Base-by-base conservation (phyloP, 2,329 filamentous ascomycete species). In the Orbilia quercus region DNA sequence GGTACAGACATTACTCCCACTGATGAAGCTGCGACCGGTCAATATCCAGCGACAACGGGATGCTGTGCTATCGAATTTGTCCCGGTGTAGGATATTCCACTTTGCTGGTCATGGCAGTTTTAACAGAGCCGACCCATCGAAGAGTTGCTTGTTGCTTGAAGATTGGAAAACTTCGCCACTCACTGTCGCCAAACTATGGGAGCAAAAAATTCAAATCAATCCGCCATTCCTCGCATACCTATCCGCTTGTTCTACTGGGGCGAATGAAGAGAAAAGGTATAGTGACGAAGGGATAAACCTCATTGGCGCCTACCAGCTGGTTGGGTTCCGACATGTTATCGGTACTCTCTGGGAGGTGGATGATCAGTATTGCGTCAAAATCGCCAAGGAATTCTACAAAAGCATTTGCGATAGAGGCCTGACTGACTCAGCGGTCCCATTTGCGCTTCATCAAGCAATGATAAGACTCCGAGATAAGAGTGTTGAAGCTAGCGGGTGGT, bases 281-380 rank as follows among this genome's bases (percentile, higher is more conserved):
- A 2, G 77, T 0, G 64, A 69, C 18, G 64, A 69, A 25, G 44
- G 36, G 16, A 69, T 60, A 7, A 34, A 60, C n/a, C 25, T 69
- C 1, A 54, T 60, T 18, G 18, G 36, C 38, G 54, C 64, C 16
- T 53, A n/a, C 25, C 64, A 60, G 14, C 9, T 54, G 7, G 54
- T 45, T 18, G 62, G 62, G 16, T 58, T 66, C 14, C 42, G 53
- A 1, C 40, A 66, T 40, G 62, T 58, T 7, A 75, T 84, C 48
- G 82, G 82, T 0, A 81, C 81, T 0, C 75, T 83, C 0, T 84
- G 81, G 82, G 73, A 79, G 4, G 80, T 82, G 0, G 65, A 77
- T 9, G 81, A 69, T 23, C n/a, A 6, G 2, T 31, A 42, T 23
- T 60, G 64, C 28, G 64, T 54, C 11, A 20, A 28, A 9, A 50